A percentile compares a stretch with the other conserved stretches of the same genome.
Conservation (phyloP, 306 rosid species). For the Quercus cerris region DNA sequence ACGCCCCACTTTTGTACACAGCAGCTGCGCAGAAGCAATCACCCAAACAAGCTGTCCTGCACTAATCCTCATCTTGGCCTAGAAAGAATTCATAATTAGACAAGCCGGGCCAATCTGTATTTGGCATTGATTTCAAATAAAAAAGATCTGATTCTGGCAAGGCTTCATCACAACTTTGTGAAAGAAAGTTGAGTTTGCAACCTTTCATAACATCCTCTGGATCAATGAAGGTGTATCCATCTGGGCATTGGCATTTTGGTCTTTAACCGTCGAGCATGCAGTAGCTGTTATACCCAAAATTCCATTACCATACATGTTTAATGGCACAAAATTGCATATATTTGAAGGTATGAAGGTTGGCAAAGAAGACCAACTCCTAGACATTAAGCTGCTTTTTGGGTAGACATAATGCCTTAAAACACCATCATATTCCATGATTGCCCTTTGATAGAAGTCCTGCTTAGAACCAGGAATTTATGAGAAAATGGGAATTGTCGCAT, state of each 20-base stretch:
- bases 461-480: neutral
- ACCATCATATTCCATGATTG: conserved; percentile 52
- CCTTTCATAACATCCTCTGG: conserved; percentile 17
- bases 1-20: neutral
- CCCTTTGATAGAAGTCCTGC: conserved; percentile 38
- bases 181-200: conserved; percentile 23
- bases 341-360: no score
- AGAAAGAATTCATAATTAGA: neutral
- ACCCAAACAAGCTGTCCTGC: conserved; percentile 23
- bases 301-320: no score
- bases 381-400: conserved; percentile 14
- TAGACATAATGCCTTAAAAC: conserved; percentile 45
- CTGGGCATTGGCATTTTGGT: conserved; percentile 22
- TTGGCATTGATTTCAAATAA: neutral
- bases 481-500: no score
- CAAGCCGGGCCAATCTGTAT: conserved; percentile 2
- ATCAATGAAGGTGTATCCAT: conserved; percentile 21
- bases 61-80: conserved; percentile 20
- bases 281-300: no score
- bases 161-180: conserved; percentile 32
- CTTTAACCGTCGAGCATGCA: neutral
- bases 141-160: conserved; percentile 9
- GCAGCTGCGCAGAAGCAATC: conserved; percentile 35
- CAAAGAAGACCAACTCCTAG: no score
- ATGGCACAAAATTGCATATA: no score